Evolutionary conservation across 768 basidiomycete species (phyloP), one percentile per base, ranked within the genome.

Genomic region (Leccinum longicurvipes): DNA sequence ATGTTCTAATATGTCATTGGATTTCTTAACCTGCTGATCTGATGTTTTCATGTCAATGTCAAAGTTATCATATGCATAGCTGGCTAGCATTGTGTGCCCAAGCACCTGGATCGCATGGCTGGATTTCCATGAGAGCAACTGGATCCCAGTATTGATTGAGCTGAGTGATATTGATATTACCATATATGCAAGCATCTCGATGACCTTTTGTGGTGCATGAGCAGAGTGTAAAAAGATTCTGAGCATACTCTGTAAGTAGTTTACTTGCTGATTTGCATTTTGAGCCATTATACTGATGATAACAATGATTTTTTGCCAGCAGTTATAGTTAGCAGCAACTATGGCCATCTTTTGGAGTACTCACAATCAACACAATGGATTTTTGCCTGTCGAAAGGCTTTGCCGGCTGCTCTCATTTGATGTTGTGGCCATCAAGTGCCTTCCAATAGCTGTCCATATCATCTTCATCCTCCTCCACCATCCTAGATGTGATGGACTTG

Each of bases 61-160:
- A 19, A 57, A 57, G 32, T 57, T 57, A 7, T 53, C 47, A 15
- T 57, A 57, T 44, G 51, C 41, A 45, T 57, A 57, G 1, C 9
- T 2, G 4, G 50, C 57, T 3, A 54, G 25, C 15, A 45, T 5
- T 6, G 31, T 45, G 24, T 2, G 23, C 1, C 53, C 45, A 3
- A 50, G 19, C 1, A 0, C 8, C 24, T 23, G 14, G 1, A 57
- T 36, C 1, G 31, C 15, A 12, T 53, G n/a, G 9, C 5, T 11
- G 6, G 36, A 31, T 23, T 53, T 9, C 2, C 3, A 2, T 7
- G 39, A 58, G 2, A 50, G 34, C 15, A 32, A 54, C 12, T 7
- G 27, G 2, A 54, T 47, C 1, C 21, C 53, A 19, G 10, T 2
- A 44, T 54, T 19, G 9, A 58, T 58, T 1, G 46, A 4, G 5